phyloP scores from a whole-genome alignment of 1,284 basidiomycete genomes.

The Violaceomyces palustris region DNA sequence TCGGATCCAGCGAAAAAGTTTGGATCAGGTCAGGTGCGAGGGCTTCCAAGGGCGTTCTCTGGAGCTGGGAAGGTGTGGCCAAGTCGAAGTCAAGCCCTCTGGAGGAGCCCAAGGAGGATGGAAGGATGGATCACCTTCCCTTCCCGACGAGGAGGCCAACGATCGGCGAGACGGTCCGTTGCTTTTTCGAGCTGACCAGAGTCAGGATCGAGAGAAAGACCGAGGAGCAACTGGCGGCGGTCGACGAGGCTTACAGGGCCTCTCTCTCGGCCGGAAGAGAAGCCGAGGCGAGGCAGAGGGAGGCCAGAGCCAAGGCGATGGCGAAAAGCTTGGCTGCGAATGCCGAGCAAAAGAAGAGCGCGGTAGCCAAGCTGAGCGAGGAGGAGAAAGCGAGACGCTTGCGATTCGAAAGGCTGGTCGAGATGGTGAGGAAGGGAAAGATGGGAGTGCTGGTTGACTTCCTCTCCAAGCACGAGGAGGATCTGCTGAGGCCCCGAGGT shows the following conservation, averaged over 20 bases:
- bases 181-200: constrained; percentile 77
- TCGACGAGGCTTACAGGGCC: constrained; percentile 30
- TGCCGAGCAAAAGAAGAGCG: constrained; percentile 10
- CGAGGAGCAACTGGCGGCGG: constrained; percentile 70
- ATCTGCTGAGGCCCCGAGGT: constrained; percentile 53
- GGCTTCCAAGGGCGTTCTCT: constrained; percentile 44
- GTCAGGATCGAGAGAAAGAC: constrained; percentile 82
- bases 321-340: constrained; percentile 5
- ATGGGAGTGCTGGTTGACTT: constrained; percentile 75
- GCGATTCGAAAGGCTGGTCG: constrained; percentile 61
- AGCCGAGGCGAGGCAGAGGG: constrained; percentile 26
- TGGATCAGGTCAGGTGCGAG: constrained; percentile 46
- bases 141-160: constrained; percentile 61
- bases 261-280: constrained; percentile 17
- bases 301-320: constrained; percentile 21
- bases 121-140: constrained; percentile 50
- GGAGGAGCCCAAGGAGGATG: constrained; percentile 44
- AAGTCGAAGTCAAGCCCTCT: constrained; percentile 36
- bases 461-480: constrained; percentile 67
- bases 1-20: constrained; percentile 42
- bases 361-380: constrained; percentile 13
- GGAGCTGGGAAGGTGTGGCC: constrained; percentile 40
- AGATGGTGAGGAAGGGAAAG: constrained; percentile 82
- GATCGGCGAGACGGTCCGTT: constrained; percentile 80
- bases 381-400: constrained; percentile 19